phyloP scores from a whole-genome alignment of 441 rosid species.

The Gossypium schwendimanii region DNA sequence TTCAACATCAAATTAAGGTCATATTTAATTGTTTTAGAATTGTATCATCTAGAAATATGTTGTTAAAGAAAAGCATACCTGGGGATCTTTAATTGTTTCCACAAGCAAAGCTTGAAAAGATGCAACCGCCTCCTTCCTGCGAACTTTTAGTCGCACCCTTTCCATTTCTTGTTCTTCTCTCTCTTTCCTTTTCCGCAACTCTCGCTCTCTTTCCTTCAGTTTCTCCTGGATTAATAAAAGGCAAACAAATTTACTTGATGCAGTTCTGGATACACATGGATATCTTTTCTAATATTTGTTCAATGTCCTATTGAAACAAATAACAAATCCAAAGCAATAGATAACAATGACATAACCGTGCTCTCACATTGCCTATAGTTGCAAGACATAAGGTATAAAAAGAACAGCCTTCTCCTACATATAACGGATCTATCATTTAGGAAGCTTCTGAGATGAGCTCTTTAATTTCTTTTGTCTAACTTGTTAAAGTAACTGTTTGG shows the following conservation, averaged over 20 bases:
- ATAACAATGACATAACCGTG: not conserved
- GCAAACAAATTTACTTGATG: not conserved
- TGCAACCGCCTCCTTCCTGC: constrained; percentile 78
- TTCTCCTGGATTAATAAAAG: constrained; percentile 47
- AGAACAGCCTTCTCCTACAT: not conserved
- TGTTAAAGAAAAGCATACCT: constrained; percentile 36
- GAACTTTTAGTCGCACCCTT: constrained; percentile 76
- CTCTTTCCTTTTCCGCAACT: constrained; percentile 85
- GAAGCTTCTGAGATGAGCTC: not conserved
- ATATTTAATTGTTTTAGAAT: not conserved
- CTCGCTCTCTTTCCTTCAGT: constrained; percentile 84
- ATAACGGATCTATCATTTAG: not conserved
- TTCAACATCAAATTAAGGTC: not conserved
- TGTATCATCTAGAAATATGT: constrained; percentile 8
- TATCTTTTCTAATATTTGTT: not conserved
- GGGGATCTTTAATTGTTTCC: constrained; percentile 89
- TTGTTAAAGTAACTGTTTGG: not conserved
- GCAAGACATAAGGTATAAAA: not conserved
- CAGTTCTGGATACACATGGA: not conserved
- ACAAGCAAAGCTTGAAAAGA: constrained; percentile 94
- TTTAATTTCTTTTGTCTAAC: not conserved
- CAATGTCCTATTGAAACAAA: not conserved
- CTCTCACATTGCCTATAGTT: not conserved
- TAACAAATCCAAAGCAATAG: not conserved
- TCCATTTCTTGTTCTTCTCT: constrained; percentile 96